Conservation (phyloP, 2,329 filamentous ascomycete species). For the Hymenoscyphus infarciens region DNA sequence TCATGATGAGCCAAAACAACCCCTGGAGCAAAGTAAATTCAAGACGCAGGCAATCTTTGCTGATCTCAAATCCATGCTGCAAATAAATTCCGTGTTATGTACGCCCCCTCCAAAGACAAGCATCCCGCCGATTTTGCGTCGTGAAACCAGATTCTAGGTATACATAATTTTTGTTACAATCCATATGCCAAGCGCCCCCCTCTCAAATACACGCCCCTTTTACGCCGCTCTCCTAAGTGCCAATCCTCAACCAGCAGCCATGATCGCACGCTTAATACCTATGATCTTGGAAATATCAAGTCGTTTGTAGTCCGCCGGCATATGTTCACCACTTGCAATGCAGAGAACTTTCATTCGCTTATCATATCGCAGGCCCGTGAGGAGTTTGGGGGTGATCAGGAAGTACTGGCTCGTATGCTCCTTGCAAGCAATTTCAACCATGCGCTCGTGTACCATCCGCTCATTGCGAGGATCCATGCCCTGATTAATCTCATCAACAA, state of each 20-base stretch:
- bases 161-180: background rate
- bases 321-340: conserved; percentile 83
- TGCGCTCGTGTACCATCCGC: conserved; percentile 94
- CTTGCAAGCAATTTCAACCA: conserved; percentile 94
- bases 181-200: background rate
- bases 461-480: conserved; percentile 99
- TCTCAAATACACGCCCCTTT: background rate
- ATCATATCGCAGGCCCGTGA: conserved; percentile 82
- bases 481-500: conserved; percentile 99
- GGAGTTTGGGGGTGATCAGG: conserved; percentile 92
- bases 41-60: background rate
- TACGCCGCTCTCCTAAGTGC: background rate
- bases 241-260: conserved; percentile 16
- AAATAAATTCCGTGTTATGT: background rate
- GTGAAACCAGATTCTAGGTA: conserved; percentile 2
- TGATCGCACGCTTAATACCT: conserved; percentile 28
- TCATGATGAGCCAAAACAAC: background rate
- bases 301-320: conserved; percentile 47
- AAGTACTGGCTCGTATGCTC: conserved; percentile 85
- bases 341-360: conserved; percentile 88
- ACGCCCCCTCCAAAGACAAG: background rate
- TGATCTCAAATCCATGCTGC: background rate
- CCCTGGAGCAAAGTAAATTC: background rate
- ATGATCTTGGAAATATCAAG: conserved; percentile 34
- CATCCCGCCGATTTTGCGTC: background rate